Evolutionary conservation across 768 basidiomycete genomes (phyloP).

Genomic region (Tylopilus sp.): DNA sequence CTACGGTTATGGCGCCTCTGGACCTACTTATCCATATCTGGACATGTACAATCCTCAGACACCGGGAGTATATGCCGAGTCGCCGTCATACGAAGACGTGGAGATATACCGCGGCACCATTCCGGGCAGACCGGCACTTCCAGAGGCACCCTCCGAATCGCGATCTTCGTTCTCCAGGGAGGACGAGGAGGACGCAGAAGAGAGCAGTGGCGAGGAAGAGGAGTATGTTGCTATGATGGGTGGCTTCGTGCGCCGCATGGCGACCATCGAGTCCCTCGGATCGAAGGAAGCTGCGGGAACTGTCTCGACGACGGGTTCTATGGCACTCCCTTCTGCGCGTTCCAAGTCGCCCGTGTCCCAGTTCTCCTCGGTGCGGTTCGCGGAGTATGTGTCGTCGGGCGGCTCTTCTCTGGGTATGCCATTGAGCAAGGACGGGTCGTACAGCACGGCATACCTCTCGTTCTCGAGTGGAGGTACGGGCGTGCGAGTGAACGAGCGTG

Average conservation of each 20-base stretch:
- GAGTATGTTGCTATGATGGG: constrained; percentile 57
- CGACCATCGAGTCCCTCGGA: constrained; percentile 76
- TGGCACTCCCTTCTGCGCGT: constrained; percentile 26
- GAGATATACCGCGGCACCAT: background rate
- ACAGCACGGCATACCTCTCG: constrained; percentile 26
- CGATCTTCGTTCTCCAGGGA: constrained; percentile 9
- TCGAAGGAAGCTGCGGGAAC: constrained; percentile 47
- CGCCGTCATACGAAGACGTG: constrained; percentile 1
- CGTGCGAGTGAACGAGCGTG: constrained; percentile 26
- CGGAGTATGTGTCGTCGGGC: constrained; percentile 5
- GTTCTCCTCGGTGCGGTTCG: constrained; percentile 26
- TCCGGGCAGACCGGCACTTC: background rate
- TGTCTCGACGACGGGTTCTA: constrained; percentile 31
- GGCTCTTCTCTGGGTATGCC: background rate
- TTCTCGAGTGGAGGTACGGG: constrained; percentile 21
- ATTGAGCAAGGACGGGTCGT: constrained; percentile 8
- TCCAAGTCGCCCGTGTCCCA: constrained; percentile 20
- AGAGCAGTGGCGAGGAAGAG: constrained; percentile 24
- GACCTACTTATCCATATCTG: constrained; percentile 29
- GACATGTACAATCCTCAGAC: constrained; percentile 28
- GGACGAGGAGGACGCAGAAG: constrained; percentile 6
- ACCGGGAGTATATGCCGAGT: background rate
- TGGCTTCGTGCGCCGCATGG: constrained; percentile 67
- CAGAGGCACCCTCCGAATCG: constrained; percentile 15
- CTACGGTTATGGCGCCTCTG: constrained; percentile 29